Evolutionary conservation across 768 basidiomycete species (phyloP), one percentile per base, ranked within the genome.

Genomic region (Lyophyllum shimeji): DNA sequence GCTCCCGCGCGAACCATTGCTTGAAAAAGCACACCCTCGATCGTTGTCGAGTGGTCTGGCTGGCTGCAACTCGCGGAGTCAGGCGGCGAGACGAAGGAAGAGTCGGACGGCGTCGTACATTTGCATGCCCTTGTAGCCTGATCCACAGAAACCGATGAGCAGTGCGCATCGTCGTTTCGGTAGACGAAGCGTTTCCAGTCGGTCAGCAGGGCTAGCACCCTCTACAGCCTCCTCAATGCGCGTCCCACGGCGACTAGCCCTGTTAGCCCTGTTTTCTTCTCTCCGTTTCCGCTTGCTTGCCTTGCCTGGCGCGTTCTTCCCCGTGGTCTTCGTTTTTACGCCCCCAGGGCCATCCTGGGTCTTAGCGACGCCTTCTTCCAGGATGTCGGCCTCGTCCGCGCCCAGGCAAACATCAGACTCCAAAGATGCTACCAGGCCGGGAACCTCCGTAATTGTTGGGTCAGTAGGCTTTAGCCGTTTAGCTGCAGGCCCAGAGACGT

Each of bases 121-220:
- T 75, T 98, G 96, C 92, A 97, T 98, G 21, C 96, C 96, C 64
- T 82, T 88, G 69, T 87, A 97, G 1, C 91, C 93, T 0, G 91
- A 86, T 6, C 96, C 96, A 71, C 92, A 93, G 64, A 94, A 98
- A 2, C 95, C 95, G 24, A 98, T 76, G 50, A 97, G 73, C 46
- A 98, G 69, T 0, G 92, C 95, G 39, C 87, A 87, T 74, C 87
- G 87, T 64, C 87, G 81, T 73, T 97, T 97, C 13, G 95, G 93
- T 23, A 88, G 72, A 31, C 90, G 80, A 21, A 77, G 78, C 2
- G 75, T 75, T 65, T 84, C 85, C 3, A 74, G 71, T 33, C 66
- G 67, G 55, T 60, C 56, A n/a, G 54, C 51, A 34, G 56, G 23
- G 46, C 56, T 46, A 46, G 65, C 60, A 25, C 63, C 68, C 24